Conservation (phyloP, 805 yeast genomes). For the Ogataea kodamae region DNA sequence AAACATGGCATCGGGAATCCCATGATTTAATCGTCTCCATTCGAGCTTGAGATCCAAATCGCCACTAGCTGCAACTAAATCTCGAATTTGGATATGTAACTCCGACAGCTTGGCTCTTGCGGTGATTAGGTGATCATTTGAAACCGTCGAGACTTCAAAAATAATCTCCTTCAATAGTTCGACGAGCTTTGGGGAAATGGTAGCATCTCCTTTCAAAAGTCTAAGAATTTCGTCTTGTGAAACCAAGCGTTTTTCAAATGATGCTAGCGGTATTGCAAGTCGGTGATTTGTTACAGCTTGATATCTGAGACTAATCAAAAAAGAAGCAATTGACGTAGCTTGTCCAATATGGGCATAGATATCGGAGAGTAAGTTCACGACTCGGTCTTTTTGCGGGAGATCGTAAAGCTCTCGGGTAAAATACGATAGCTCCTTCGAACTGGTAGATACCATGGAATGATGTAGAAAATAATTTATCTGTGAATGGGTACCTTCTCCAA, state of each 20-base stretch:
- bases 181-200: slow-evolving; percentile 14
- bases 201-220: slow-evolving; percentile 38
- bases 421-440: slow-evolving; percentile 48
- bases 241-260: slow-evolving; percentile 48
- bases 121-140: slow-evolving; percentile 75
- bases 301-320: slow-evolving; percentile 56
- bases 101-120: slow-evolving; percentile 54
- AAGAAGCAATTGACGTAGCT: slow-evolving; percentile 66
- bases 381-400: slow-evolving; percentile 31
- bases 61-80: slow-evolving; percentile 26
- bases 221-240: slow-evolving; percentile 65
- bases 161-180: slow-evolving; percentile 51
- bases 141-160: slow-evolving; percentile 66
- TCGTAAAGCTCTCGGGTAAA: slow-evolving; percentile 44
- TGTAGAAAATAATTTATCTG: slow-evolving; percentile 69
- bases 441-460: slow-evolving; percentile 53
- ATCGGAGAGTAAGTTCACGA: slow-evolving; percentile 43
- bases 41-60: slow-evolving; percentile 5
- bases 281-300: slow-evolving; percentile 49
- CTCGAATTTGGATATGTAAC: slow-evolving; percentile 36
- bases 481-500: slow-evolving; percentile 77
- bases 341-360: slow-evolving; percentile 81
- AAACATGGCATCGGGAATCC: slow-evolving; percentile 60
- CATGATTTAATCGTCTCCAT: slow-evolving; percentile 39
- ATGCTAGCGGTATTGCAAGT: slow-evolving; percentile 60